phyloP scores from a whole-genome alignment of 2,329 filamentous ascomycete species.

The Coleophoma crateriformis region DNA sequence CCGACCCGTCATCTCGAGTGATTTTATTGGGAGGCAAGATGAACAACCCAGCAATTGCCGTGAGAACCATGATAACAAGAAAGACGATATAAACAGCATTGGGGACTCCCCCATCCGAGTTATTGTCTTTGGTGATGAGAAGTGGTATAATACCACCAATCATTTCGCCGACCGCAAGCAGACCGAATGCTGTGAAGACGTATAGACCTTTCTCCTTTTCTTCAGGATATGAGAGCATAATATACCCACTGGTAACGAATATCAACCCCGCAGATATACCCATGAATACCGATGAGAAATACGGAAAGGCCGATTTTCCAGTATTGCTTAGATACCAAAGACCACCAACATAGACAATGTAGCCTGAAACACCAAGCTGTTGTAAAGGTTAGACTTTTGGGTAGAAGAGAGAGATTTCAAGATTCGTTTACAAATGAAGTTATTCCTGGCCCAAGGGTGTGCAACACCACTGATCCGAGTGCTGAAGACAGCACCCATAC shows the following conservation, averaged over 20 bases:
- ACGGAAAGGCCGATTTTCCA: conserved; percentile 19
- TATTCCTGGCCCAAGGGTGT: conserved; percentile 4
- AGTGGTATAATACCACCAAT: conserved; percentile 24
- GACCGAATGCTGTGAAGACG: conserved; percentile 23
- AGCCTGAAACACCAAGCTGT: conserved; percentile 19
- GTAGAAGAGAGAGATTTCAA: neutral
- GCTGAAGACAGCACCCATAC: conserved; percentile 6
- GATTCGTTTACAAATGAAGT: conserved; percentile 2
- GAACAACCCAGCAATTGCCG: conserved; percentile 8
- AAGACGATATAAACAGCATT: conserved; percentile 22
- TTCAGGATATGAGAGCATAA: conserved; percentile 27
- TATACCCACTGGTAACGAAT: conserved; percentile 26
- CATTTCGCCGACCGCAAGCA: conserved; percentile 24
- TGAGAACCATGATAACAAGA: conserved; percentile 19
- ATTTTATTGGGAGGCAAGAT: conserved; percentile 19
- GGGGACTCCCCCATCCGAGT: conserved; percentile 10
- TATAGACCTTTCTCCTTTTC: conserved; percentile 26
- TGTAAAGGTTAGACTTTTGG: neutral
- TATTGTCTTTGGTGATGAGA: conserved; percentile 19
- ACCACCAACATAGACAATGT: conserved; percentile 23
- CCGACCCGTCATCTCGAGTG: conserved; percentile 21
- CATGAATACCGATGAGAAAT: conserved; percentile 19
- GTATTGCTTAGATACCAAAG: conserved; percentile 24
- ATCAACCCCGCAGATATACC: conserved; percentile 26
- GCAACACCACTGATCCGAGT: conserved; percentile 3